These are phyloP conservation scores for Fusarium sp. DNA, from an alignment of 2,329 filamentous ascomycete genomes.

Conservation along the genomic window DNA sequence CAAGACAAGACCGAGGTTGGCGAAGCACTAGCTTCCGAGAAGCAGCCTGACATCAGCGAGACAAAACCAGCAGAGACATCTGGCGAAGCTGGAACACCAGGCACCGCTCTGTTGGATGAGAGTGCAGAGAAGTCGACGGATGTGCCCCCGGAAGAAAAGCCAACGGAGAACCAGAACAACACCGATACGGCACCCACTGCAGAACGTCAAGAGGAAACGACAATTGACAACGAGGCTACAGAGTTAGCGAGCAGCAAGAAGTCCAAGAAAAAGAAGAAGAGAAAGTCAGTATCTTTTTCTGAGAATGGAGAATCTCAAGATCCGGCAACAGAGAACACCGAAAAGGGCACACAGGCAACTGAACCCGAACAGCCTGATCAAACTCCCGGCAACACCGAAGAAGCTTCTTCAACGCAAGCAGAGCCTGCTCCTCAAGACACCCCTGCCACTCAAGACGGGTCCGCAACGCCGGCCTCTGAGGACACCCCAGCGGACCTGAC, in stretches of 20 bases:
- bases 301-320: slow-evolving; percentile 25
- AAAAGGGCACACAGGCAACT: slow-evolving; percentile 8
- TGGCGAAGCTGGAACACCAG: not conserved
- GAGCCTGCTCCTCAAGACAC: not conserved
- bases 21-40: not conserved
- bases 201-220: slow-evolving; percentile 4
- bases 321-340: slow-evolving; percentile 12
- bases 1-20: not conserved
- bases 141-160: not conserved
- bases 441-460: not conserved
- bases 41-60: not conserved
- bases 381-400: not conserved
- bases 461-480: not conserved
- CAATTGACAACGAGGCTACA: slow-evolving; percentile 31
- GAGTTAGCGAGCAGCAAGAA: slow-evolving; percentile 39
- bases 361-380: slow-evolving; percentile 22
- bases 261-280: slow-evolving; percentile 49
- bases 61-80: not conserved
- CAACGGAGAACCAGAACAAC: not conserved
- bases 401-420: not conserved
- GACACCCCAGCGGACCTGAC: not conserved
- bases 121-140: not conserved
- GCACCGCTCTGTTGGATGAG: not conserved
- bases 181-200: not conserved
- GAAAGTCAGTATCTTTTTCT: slow-evolving; percentile 37